Conservation (phyloP, 768 basidiomycete genomes). For the Tulasnella sp. region DNA sequence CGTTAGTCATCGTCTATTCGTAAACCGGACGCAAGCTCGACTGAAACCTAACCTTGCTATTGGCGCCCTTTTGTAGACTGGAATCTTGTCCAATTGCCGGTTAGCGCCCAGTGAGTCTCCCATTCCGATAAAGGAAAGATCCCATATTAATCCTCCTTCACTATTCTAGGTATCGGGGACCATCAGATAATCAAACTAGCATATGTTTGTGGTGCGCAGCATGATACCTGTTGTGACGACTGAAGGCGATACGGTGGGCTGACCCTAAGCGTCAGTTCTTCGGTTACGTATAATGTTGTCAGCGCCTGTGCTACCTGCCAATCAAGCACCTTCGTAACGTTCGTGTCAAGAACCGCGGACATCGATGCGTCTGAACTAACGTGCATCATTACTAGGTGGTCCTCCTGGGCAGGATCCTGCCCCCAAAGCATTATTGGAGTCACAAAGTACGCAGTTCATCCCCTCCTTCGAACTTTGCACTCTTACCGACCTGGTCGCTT, state of each 20-base stretch:
- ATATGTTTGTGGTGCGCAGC: slow-evolving; percentile 5
- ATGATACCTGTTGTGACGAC: not conserved
- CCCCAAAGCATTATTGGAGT: not conserved
- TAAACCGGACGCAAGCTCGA: not conserved
- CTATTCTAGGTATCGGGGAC: not conserved
- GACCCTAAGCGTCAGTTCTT: not conserved
- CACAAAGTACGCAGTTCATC: not conserved
- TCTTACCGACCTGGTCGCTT: not conserved
- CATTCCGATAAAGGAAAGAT: not conserved
- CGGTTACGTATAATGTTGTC: not conserved
- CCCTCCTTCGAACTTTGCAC: not conserved
- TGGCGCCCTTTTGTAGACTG: too few species aligned
- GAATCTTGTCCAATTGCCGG: not conserved
- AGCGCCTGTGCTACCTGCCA: slow-evolving; percentile 11
- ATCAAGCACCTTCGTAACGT: not conserved
- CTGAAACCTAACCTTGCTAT: slow-evolving; percentile 1
- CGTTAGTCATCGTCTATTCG: not conserved
- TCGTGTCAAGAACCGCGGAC: not conserved
- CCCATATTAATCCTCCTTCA: too few species aligned
- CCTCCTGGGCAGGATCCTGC: not conserved
- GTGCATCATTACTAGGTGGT: not conserved
- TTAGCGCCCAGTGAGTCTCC: not conserved
- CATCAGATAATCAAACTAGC: slow-evolving; percentile 7
- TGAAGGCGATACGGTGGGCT: not conserved
- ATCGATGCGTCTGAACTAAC: not conserved